Conservation (phyloP, 768 basidiomycete species). For the Mycena vulgaris region DNA sequence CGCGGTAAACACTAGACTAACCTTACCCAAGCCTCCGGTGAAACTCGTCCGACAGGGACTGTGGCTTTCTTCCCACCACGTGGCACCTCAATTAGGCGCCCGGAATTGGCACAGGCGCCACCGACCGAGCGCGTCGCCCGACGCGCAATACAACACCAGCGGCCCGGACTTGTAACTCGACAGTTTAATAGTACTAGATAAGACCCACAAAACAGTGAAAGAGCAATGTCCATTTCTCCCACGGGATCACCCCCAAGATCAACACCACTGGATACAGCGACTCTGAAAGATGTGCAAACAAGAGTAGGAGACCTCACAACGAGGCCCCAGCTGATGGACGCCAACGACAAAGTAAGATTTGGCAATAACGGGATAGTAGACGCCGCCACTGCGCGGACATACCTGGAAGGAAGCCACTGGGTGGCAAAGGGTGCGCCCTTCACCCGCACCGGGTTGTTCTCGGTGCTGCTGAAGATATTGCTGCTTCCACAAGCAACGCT, state of each 20-base stretch:
- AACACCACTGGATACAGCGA: not conserved
- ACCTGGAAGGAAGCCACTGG: not conserved
- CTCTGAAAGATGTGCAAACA: not conserved
- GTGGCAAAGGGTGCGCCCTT: not conserved
- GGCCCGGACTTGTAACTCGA: no score
- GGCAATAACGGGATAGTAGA: not conserved
- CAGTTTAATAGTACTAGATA: no score
- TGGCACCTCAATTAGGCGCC: no score
- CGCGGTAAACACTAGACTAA: no score
- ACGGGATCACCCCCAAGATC: slow-evolving; percentile 14
- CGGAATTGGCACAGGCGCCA: no score
- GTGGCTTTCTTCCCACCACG: no score
- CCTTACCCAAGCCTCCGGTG: no score
- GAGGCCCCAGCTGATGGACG: not conserved
- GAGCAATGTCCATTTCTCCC: not conserved
- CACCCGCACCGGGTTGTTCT: not conserved
- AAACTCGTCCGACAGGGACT: no score
- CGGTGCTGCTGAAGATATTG: not conserved
- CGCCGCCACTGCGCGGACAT: not conserved
- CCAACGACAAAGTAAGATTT: not conserved
- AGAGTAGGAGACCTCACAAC: not conserved
- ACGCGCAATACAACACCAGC: no score
- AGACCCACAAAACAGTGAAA: not conserved
- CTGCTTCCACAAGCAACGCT: not conserved
- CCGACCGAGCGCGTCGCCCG: no score